A percentile compares a stretch with the other conserved stretches of the same genome.
phyloP scores from a whole-genome alignment of 495 filamentous ascomycete species.

The Trichoderma asperelloides region DNA sequence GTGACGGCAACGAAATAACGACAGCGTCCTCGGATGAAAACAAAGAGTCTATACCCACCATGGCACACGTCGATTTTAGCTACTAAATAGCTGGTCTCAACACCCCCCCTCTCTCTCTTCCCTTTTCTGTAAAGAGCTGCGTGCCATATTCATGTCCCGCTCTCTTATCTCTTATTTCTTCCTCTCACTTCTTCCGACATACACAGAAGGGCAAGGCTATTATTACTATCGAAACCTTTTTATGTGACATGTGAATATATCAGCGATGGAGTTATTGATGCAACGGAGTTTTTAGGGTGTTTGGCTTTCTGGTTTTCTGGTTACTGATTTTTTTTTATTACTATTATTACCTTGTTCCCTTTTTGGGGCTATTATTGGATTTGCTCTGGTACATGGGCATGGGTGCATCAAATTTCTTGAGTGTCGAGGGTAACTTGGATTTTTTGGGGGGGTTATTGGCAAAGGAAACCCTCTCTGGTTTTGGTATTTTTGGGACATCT shows the following conservation, averaged over 20 bases:
- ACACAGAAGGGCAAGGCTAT: not conserved
- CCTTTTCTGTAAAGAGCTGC: not conserved
- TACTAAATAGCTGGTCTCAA: constrained; percentile 15
- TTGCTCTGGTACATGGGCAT: not conserved
- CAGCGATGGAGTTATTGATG: constrained; percentile 11
- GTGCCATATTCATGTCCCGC: not conserved
- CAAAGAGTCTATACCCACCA: constrained; percentile 34
- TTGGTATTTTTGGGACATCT: not conserved
- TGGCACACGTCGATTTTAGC: constrained; percentile 36
- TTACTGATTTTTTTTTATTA: not conserved
- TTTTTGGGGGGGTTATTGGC: not conserved
- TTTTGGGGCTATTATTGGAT: not conserved
- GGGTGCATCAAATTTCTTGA: not conserved
- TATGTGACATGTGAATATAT: constrained; percentile 6
- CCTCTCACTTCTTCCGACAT: not conserved
- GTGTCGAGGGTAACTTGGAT: not conserved
- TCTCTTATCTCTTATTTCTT: not conserved
- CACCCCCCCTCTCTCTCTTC: no score
- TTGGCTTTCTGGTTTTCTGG: not conserved
- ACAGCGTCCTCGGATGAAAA: constrained; percentile 25
- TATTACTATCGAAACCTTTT: not conserved
- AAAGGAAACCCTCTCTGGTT: not conserved
- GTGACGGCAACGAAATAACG: constrained; percentile 28
- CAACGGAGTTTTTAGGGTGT: not conserved
- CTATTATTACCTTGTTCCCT: not conserved